Evolutionary conservation across 805 yeast species (phyloP), one percentile per base, ranked within the genome.

Genomic region (Zygosaccharomyces pseudorouxii): DNA sequence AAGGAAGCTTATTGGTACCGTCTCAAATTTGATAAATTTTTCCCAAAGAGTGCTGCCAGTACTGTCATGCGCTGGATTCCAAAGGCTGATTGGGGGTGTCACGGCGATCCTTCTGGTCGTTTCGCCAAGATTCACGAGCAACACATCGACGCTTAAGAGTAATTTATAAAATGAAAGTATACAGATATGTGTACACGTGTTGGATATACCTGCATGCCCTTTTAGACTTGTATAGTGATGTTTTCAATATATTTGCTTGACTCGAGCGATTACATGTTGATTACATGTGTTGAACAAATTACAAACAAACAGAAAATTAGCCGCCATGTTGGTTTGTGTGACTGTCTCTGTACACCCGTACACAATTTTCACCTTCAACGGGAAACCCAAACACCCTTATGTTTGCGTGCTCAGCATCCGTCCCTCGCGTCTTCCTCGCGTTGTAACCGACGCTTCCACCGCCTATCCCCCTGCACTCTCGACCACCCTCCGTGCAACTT

Each of bases 61-160:
- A 93, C 99, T 16, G 99, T 93, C 52, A 89, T 88, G 97, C 86
- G 99, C 79, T 93, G 99, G 99, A 74, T 93, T 72, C 99, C 99
- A 69, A 93, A 93, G 79, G 98, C 98, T 55, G 99, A 93, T 71
- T 93, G 99, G 99, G 99, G 99, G 58, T 93, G 99, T 75, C 89
- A 90, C 65, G 96, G 84, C 63, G 99, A 93, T 72, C 99, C 99
- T 47, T 86, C 96, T 48, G 99, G 99, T 57, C 87, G 99, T 76
- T 92, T 77, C 67, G 97, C 96, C 59, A 81, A 86, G 75, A 81
- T 86, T 60, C 99, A 93, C 71, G 90, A 86, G 48, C 69, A 84
- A 61, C 80, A 84, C 55, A 79, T 83, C 52, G 67, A 65, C 18
- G n/a, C 36, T 29, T 41, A 29, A 10, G 20, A 33, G 11, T 18